Evolutionary conservation across 108 stramenopile species (phyloP).

Genomic region (Cyclotella cryptica): DNA sequence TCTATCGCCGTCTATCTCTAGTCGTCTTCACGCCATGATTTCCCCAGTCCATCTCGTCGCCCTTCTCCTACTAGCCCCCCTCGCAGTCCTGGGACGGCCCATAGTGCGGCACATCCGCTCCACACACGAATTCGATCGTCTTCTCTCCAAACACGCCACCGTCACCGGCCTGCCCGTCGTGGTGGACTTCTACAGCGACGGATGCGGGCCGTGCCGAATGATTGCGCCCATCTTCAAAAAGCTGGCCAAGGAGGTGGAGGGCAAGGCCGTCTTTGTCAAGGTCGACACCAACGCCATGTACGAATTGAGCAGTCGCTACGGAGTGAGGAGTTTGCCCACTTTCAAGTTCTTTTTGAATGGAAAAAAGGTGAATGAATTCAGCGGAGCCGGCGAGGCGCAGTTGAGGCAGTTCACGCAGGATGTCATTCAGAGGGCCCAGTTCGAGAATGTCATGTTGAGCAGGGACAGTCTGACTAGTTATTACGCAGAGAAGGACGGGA

Average conservation of each 20-base stretch:
- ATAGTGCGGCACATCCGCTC: slow-evolving; percentile 85
- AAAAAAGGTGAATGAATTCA: slow-evolving; percentile 79
- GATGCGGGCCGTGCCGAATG: slow-evolving; percentile 66
- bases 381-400: slow-evolving; percentile 87
- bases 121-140: slow-evolving; percentile 88
- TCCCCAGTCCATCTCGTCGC: not conserved
- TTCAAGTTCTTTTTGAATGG: slow-evolving; percentile 91
- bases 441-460: slow-evolving; percentile 74
- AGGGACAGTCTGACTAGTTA: slow-evolving; percentile 65
- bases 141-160: slow-evolving; percentile 83
- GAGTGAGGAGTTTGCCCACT: slow-evolving; percentile 88
- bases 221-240: slow-evolving; percentile 95
- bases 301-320: slow-evolving; percentile 70
- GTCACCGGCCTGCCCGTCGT: slow-evolving; percentile 95
- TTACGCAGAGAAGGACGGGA: slow-evolving; percentile 76
- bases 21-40: not conserved
- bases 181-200: slow-evolving; percentile 88
- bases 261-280: slow-evolving; percentile 93
- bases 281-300: slow-evolving; percentile 87
- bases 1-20: too few relatives aligned
- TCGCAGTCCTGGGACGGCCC: slow-evolving; percentile 53
- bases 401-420: slow-evolving; percentile 78
- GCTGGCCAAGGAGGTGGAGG: slow-evolving; percentile 83
- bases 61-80: slow-evolving; percentile 10
- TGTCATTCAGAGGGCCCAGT: slow-evolving; percentile 67